These are phyloP conservation scores for Hyaloscypha finlandica DNA, from an alignment of 495 filamentous ascomycete genomes.

Conservation along the genomic window DNA sequence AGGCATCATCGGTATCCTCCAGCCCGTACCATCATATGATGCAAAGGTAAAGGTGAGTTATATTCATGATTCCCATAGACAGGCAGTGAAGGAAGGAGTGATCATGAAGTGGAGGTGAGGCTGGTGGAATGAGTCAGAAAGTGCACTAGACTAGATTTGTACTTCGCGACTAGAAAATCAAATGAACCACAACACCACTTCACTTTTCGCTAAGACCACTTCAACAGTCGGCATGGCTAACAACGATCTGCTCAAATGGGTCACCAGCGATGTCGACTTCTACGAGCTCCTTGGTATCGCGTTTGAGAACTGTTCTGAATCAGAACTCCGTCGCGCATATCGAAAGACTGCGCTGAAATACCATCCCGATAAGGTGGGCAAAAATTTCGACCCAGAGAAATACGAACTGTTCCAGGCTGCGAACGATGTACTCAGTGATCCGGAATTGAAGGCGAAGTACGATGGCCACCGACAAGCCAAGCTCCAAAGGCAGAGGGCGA, in stretches of 20 bases:
- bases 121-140: not conserved
- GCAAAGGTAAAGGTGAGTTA: too few relatives aligned
- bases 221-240: conserved; percentile 27
- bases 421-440: conserved; percentile 69
- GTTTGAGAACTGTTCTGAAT: conserved; percentile 56
- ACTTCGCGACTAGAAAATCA: not conserved
- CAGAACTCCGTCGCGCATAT: conserved; percentile 85
- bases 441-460: conserved; percentile 61
- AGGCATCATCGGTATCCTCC: too few relatives aligned
- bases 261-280: conserved; percentile 70
- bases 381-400: conserved; percentile 62
- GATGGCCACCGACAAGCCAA: conserved; percentile 68
- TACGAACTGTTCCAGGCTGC: conserved; percentile 76
- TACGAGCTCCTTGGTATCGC: conserved; percentile 78
- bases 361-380: conserved; percentile 81
- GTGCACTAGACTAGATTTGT: not conserved
- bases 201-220: not conserved
- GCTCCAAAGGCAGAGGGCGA: conserved; percentile 60
- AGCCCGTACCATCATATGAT: too few relatives aligned
- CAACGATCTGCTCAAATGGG: conserved; percentile 31
- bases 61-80: too few relatives aligned
- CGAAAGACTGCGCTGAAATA: conserved; percentile 84
- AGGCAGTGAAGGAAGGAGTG: too few relatives aligned
- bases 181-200: not conserved
- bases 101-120: not conserved